Base-by-base conservation (phyloP, 139 green algal genomes). In the Chlamydomonas incerta region DNA sequence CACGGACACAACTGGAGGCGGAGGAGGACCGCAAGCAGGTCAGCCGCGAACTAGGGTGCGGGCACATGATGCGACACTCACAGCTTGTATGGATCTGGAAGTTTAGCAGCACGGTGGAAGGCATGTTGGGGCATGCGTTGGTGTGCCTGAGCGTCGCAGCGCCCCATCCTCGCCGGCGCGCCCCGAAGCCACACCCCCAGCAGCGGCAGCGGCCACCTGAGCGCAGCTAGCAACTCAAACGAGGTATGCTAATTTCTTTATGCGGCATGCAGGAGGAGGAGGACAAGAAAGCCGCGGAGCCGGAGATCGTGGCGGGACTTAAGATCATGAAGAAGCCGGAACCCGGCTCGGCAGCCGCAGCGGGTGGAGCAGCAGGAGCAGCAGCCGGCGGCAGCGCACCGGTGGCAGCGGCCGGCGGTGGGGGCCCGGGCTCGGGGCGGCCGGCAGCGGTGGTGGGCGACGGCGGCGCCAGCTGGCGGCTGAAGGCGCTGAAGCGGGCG, bases 401-500 rank as follows among this genome's bases (percentile, higher is more conserved):
- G 15, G 24, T 29, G 46, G 33, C 18, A 31, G 62, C 24, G 65
- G 41, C 13, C 62, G 37, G 34, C 23, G 47, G 29, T 24, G 20
- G 2, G 24, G 47, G 46, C 46, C 13, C 23, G 52, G 33, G 4
- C 2, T 20, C 60, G 18, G n/a, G 24, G 35, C 33, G 0, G 33
- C 31, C 67, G 1, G 20, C n/a, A 1, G 80, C 26, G 24, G 8
- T 84, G 18, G 85, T 98, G 34, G 97, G 95, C 10, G 96, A 99
- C 83, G 96, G 95, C 26, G 97, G 97, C 2, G 95, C 94, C 65
- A 96, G 90, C 90, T 99, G 97, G 97, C 92, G 96, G 29, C 72
- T 98, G 34, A 99, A 99, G 89, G 96, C 97, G 34, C 94, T 99
- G 34, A 86, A 93, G 46, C 91, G 97, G 1, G 96, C 97, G 37